Evolutionary conservation across 805 yeast genomes (phyloP).

Genomic region (Sugiyamaella marilandica): DNA sequence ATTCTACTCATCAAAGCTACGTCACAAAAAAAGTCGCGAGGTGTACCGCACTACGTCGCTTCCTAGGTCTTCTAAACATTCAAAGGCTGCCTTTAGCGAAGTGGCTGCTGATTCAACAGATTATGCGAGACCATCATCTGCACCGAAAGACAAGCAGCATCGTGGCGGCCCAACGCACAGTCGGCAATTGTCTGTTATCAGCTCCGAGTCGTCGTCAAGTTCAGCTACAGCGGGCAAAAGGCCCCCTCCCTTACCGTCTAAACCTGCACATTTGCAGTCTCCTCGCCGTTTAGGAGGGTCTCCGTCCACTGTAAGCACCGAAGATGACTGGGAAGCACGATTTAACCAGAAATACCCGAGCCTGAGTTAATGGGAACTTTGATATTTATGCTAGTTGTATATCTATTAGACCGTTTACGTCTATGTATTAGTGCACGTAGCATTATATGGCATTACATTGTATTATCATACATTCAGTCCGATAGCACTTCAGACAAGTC

Average conservation of each 20-base stretch:
- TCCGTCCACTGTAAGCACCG: constrained; percentile 4
- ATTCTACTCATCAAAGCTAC: too few species aligned
- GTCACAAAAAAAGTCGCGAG: too few species aligned
- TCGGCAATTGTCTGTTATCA: constrained; percentile 18
- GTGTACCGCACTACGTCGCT: too few species aligned
- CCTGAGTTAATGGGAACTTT: constrained; percentile 12
- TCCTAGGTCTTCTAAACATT: too few species aligned
- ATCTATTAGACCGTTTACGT: too few species aligned
- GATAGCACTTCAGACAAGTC: constrained; percentile 2
- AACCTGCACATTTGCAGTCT: constrained; percentile 26
- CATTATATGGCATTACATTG: too few species aligned
- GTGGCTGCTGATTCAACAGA: neutral
- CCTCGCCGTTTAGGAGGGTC: constrained; percentile 14
- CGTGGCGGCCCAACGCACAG: constrained; percentile 2
- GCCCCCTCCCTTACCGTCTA: constrained; percentile 21
- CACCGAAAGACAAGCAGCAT: neutral
- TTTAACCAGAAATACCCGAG: constrained; percentile 28
- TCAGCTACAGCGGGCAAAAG: constrained; percentile 10
- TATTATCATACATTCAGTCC: neutral
- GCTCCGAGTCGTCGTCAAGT: constrained; percentile 17
- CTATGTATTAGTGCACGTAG: too few species aligned
- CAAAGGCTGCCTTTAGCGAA: too few species aligned
- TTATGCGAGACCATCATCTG: neutral
- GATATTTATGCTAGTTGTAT: too few species aligned
- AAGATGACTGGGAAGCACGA: constrained; percentile 26